Evolutionary conservation across 805 yeast species (phyloP), one percentile per base, ranked within the genome.

Genomic region (Metschnikowia cubensis): DNA sequence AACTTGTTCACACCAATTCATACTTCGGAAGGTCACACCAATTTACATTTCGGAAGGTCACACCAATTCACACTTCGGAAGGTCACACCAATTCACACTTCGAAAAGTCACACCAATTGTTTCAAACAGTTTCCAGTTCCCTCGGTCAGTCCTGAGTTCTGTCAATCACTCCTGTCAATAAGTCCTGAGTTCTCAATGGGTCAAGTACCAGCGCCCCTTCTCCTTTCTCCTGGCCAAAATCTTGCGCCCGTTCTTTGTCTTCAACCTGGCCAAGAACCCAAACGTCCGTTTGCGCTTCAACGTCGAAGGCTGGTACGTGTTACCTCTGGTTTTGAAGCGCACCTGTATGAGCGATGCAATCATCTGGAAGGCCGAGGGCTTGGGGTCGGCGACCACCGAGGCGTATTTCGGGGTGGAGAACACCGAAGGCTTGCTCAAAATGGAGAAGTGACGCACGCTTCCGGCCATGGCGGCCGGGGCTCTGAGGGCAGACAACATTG

Each of bases 301-400:
- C 4, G 95, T 89, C 53, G 89, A 85, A 47, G 99, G 99, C 70
- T 92, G 97, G 70, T 86, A 92, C 17, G 96, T 89, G 72, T 89
- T 87, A 69, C 99, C 98, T 71, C 96, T 83, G 35, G 92, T 76
- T 65, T 89, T 84, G 86, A 91, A 85, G 76, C 97, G 70, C 67
- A 63, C 71, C 58, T 81, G 85, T 29, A 74, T 66, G 44, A 74
- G 65, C 1, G 76, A 69, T 2, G 72, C 44, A 21, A 69, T 58
- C 32, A 67, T 61, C 49, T 61, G 62, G 52, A 64, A 59, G 6
- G 56, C 53, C 14, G 42, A 18, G 10, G 42, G 31, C 39, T 15
- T 22, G 34, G 13, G 43, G 45, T 40, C 33, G 25, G 51, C 38
- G 20, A 47, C 17, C 18, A 49, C 32, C 10, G 55, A 49, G 3